phyloP scores from a whole-genome alignment of 495 filamentous ascomycete genomes.

The Annulohypoxylon nitens region DNA sequence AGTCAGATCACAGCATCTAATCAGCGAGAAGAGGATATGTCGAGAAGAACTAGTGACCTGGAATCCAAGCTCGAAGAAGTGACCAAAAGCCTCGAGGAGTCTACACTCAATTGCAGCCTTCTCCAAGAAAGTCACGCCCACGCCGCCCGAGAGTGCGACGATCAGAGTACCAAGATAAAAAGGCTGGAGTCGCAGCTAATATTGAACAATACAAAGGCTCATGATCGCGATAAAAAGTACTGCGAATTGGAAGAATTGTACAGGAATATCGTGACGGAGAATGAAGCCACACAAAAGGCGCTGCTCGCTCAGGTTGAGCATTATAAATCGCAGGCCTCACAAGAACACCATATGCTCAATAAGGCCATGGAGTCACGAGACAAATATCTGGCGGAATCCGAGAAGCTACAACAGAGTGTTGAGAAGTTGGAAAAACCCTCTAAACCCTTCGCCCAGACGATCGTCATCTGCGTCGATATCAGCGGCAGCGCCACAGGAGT shows the following conservation, averaged over 20 bases:
- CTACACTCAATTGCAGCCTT: neutral
- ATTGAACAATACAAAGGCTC: neutral
- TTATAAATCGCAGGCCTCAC: neutral
- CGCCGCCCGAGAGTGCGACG: neutral
- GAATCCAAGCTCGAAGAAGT: conserved; percentile 18
- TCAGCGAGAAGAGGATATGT: neutral
- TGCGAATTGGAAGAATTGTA: neutral
- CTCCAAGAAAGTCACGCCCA: conserved; percentile 13
- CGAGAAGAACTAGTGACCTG: neutral
- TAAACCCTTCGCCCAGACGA: conserved; percentile 20
- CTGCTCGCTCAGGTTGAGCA: neutral
- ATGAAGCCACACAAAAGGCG: neutral
- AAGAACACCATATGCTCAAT: neutral
- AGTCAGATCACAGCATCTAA: neutral
- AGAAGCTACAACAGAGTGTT: conserved; percentile 15
- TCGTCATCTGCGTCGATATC: conserved; percentile 29
- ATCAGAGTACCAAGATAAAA: conserved; percentile 2
- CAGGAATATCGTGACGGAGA: neutral
- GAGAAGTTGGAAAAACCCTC: conserved; percentile 14
- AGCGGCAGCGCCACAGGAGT: conserved; percentile 11
- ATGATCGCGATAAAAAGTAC: neutral
- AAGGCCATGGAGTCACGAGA: neutral
- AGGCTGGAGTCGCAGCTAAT: conserved; percentile 3
- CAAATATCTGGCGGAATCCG: neutral
- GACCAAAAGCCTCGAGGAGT: conserved; percentile 7